These are phyloP conservation scores for Thalassia testudinum DNA, from an alignment of 116 monocot species.

Conservation along the genomic window DNA sequence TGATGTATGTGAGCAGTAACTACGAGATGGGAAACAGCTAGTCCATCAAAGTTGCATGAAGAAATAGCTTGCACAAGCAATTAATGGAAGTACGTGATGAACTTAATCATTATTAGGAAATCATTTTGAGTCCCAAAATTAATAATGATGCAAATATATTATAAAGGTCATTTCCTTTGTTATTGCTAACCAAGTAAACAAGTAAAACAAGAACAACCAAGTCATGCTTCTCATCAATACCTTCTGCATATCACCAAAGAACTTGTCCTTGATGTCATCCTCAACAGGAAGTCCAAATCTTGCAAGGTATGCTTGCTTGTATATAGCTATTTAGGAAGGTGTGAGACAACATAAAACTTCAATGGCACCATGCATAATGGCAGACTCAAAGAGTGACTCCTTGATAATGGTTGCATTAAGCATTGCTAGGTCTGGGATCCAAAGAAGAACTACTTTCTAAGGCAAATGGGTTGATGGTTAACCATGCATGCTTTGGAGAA, in stretches of 20 bases:
- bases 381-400: slow-evolving; percentile 38
- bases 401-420: slow-evolving; percentile 59
- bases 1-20: slow-evolving; percentile 21
- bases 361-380: slow-evolving; percentile 39
- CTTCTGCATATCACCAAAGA: slow-evolving; percentile 59
- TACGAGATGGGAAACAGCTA: slow-evolving; percentile 1
- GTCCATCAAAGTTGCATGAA: too few relatives aligned
- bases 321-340: slow-evolving; percentile 51
- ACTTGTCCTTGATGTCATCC: slow-evolving; percentile 26
- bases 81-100: too few relatives aligned
- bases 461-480: too few relatives aligned
- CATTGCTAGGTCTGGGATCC: slow-evolving; percentile 72
- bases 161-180: too few relatives aligned
- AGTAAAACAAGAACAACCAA: too few relatives aligned
- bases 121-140: too few relatives aligned
- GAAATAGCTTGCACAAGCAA: too few relatives aligned
- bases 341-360: slow-evolving; percentile 85
- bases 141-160: too few relatives aligned
- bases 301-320: slow-evolving; percentile 49
- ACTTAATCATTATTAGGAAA: too few relatives aligned
- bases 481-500: too few relatives aligned
- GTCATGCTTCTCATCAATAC: slow-evolving; percentile 21
- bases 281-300: slow-evolving; percentile 50
- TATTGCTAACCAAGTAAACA: too few relatives aligned
- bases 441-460: slow-evolving; percentile 66